Evolutionary conservation across 169 alveolate species (phyloP).

Genomic region (Cryptosporidium ubiquitum): DNA sequence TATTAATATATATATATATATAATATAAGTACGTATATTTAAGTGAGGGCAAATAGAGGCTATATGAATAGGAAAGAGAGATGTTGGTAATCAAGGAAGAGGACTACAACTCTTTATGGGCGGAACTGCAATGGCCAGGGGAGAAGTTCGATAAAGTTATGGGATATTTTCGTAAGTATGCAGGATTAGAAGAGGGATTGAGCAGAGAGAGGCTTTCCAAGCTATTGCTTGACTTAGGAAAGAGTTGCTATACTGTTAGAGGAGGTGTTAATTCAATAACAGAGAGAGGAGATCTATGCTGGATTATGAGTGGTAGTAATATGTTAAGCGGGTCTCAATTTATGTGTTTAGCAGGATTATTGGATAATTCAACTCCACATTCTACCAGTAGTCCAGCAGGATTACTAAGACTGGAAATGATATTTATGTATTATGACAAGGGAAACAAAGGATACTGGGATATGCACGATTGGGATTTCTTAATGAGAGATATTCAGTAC

Average conservation of each 20-base stretch:
- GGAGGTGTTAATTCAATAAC: slow-evolving; percentile 65
- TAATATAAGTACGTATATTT: not conserved
- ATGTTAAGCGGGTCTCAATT: slow-evolving; percentile 62
- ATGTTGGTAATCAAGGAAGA: slow-evolving; percentile 60
- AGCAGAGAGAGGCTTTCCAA: slow-evolving; percentile 27
- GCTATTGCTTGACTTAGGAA: slow-evolving; percentile 45
- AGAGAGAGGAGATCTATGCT: slow-evolving; percentile 63
- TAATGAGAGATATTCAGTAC: slow-evolving; percentile 68
- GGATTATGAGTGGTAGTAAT: slow-evolving; percentile 61
- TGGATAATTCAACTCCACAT: slow-evolving; percentile 74
- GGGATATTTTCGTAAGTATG: slow-evolving; percentile 62
- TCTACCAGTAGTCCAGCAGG: slow-evolving; percentile 73
- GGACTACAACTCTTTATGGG: slow-evolving; percentile 70
- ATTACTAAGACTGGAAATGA: slow-evolving; percentile 31
- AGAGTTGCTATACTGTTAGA: slow-evolving; percentile 64
- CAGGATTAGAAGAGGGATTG: slow-evolving; percentile 65
- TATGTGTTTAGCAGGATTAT: slow-evolving; percentile 71
- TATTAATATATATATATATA: not conserved
- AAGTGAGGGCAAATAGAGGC: not conserved
- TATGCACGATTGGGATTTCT: slow-evolving; percentile 32
- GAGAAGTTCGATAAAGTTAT: slow-evolving; percentile 61
- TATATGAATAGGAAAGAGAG: not conserved
- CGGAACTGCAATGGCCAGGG: slow-evolving; percentile 71
- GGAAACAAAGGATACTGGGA: slow-evolving; percentile 68
- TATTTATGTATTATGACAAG: slow-evolving; percentile 66